A percentile compares a stretch with the other conserved stretches of the same genome.
Conservation (phyloP, 2,329 filamentous ascomycete species). For the Xenoacremonium recifei region DNA sequence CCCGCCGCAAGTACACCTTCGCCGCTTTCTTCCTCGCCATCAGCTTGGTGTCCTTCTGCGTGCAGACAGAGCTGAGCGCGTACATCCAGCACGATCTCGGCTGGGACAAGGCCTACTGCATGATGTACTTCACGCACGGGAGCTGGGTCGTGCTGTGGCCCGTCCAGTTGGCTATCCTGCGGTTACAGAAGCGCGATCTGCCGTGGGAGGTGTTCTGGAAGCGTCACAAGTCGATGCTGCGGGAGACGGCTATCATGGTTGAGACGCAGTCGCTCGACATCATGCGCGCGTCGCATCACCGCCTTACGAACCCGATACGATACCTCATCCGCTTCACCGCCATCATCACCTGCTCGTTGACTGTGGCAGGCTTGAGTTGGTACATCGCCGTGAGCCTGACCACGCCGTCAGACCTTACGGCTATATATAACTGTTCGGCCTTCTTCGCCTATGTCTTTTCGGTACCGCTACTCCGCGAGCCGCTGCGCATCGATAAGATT, state of each 20-base stretch:
- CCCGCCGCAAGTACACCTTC: conserved; percentile 80
- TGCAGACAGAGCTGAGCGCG: conserved; percentile 93
- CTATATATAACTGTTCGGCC: conserved; percentile 98
- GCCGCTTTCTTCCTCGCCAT: conserved; percentile 80
- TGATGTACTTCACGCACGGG: conserved; percentile 96
- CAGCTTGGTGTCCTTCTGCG: conserved; percentile 82
- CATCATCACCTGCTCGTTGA: conserved; percentile 81
- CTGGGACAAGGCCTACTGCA: conserved; percentile 99
- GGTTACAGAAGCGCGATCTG: conserved; percentile 73
- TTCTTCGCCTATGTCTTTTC: conserved; percentile 99
- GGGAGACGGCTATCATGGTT: conserved; percentile 73
- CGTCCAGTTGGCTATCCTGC: conserved; percentile 74
- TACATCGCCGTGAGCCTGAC: conserved; percentile 94
- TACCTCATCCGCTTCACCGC: conserved; percentile 81
- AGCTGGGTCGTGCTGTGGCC: conserved; percentile 93
- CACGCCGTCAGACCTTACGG: conserved; percentile 88
- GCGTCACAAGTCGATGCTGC: conserved; percentile 49
- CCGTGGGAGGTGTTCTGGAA: conserved; percentile 88
- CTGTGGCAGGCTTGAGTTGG: conserved; percentile 89
- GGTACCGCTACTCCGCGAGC: conserved; percentile 84
- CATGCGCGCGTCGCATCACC: conserved; percentile 38
- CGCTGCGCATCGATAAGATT: conserved; percentile 79
- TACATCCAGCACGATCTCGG: conserved; percentile 90
- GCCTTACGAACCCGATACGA: conserved; percentile 43
- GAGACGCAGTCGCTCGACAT: conserved; percentile 73